Percentiles rank a stretch among this genome's conserved stretches.
phyloP scores from a whole-genome alignment of 2,329 filamentous ascomycete genomes.

The Dactylellina leptospora region DNA sequence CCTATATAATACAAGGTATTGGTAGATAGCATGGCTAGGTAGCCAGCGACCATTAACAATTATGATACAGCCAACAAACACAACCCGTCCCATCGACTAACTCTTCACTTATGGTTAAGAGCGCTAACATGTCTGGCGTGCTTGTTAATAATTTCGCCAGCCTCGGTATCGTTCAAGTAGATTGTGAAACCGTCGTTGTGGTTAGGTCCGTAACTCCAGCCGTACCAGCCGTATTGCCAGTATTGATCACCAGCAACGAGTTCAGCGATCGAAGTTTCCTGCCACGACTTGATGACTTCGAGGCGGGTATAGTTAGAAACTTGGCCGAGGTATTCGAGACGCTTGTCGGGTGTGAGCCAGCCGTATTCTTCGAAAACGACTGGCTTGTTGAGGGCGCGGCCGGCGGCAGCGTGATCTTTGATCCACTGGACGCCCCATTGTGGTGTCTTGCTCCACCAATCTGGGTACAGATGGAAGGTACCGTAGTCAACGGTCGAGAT shows the following conservation, averaged over 20 bases:
- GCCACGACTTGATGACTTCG: slow-evolving; percentile 65
- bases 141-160: slow-evolving; percentile 62
- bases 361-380: slow-evolving; percentile 68
- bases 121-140: slow-evolving; percentile 62
- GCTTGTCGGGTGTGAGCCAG: slow-evolving; percentile 65
- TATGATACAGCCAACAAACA: slow-evolving; percentile 19
- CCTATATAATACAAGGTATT: slow-evolving; percentile 45
- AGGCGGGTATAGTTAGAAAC: slow-evolving; percentile 62
- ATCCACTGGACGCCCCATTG: slow-evolving; percentile 67
- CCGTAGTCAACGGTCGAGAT: slow-evolving; percentile 67
- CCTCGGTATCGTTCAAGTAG: slow-evolving; percentile 65
- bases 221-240: slow-evolving; percentile 67
- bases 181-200: slow-evolving; percentile 69
- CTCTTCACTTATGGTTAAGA: slow-evolving; percentile 56
- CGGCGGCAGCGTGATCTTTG: slow-evolving; percentile 65
- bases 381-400: slow-evolving; percentile 63
- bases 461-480: slow-evolving; percentile 68
- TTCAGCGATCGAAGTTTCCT: slow-evolving; percentile 63
- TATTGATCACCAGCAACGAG: slow-evolving; percentile 66
- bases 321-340: slow-evolving; percentile 63
- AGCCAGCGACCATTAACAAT: neutral
- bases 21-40: neutral
- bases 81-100: neutral
- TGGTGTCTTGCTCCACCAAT: slow-evolving; percentile 67
- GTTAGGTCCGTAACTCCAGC: slow-evolving; percentile 67